Conservation (phyloP, 441 rosid genomes). For the Rhodomyrtus psidioides region DNA sequence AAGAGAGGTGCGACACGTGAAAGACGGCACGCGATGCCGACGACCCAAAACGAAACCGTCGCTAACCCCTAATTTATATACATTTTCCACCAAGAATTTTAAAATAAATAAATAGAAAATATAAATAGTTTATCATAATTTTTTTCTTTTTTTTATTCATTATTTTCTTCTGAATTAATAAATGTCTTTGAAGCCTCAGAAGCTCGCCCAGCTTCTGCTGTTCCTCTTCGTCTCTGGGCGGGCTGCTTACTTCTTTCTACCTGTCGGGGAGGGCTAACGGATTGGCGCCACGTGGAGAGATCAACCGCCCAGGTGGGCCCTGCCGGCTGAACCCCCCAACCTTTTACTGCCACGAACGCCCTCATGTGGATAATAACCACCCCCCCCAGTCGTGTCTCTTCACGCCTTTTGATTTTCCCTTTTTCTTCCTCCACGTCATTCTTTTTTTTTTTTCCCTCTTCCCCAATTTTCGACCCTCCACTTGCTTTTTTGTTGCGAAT, state of each 20-base stretch:
- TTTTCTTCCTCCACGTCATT: not conserved
- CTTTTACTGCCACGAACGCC: slow-evolving; percentile 26
- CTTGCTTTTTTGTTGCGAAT: not conserved
- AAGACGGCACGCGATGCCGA: slow-evolving; percentile 10
- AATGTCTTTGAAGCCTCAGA: not conserved
- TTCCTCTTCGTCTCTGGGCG: not conserved
- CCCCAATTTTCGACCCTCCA: not conserved
- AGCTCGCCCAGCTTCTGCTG: not conserved
- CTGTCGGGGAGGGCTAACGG: slow-evolving; percentile 1
- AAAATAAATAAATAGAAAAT: not conserved
- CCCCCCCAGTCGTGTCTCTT: not conserved
- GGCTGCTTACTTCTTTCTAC: not conserved
- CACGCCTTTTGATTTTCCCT: not conserved
- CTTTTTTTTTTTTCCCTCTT: not conserved
- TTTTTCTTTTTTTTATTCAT: not conserved
- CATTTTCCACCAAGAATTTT: not conserved
- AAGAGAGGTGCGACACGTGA: slow-evolving; percentile 39
- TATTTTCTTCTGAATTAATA: not conserved
- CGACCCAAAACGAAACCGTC: slow-evolving; percentile 21
- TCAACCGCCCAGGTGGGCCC: slow-evolving; percentile 1
- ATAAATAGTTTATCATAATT: not conserved
- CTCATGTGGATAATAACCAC: slow-evolving; percentile 22
- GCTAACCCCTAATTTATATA: not conserved
- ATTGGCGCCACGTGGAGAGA: slow-evolving; percentile 21
- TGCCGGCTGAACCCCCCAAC: not conserved